phyloP scores from a whole-genome alignment of 805 yeast genomes.

The Hyphopichia homilentoma region DNA sequence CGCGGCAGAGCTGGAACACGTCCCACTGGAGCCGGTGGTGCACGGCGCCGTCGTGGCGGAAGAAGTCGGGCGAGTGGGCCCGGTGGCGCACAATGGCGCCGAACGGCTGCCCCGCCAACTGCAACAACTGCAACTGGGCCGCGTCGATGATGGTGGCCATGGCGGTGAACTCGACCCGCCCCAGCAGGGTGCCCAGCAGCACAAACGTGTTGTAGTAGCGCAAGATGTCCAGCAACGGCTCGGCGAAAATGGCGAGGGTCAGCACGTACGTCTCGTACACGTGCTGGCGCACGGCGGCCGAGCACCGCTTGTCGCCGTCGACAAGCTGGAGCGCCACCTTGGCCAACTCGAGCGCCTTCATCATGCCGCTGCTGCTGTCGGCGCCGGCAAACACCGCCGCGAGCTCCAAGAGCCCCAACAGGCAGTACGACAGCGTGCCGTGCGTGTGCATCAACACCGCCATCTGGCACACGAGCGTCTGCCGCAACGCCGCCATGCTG shows the following conservation, averaged over 20 bases:
- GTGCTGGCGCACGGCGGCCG: conserved; percentile 30
- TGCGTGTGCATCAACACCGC: conserved; percentile 31
- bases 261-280: conserved; percentile 41
- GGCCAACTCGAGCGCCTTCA: conserved; percentile 38
- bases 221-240: conserved; percentile 34
- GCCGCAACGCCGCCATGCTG: conserved; percentile 21
- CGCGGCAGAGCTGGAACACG: conserved; percentile 6
- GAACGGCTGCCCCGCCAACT: conserved; percentile 12
- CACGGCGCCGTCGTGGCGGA: neutral
- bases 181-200: conserved; percentile 11
- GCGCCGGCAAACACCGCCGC: conserved; percentile 30
- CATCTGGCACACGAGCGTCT: conserved; percentile 28
- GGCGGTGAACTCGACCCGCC: conserved; percentile 4
- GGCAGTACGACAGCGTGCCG: conserved; percentile 39
- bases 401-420: conserved; percentile 36
- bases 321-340: conserved; percentile 37
- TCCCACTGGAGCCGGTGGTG: conserved; percentile 5
- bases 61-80: neutral
- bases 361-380: conserved; percentile 24
- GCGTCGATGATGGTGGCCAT: conserved; percentile 9
- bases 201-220: conserved; percentile 18
- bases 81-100: conserved; percentile 3
- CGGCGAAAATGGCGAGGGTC: conserved; percentile 39
- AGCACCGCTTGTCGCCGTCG: conserved; percentile 26
- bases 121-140: conserved; percentile 11